A percentile compares a stretch with the other conserved stretches of the same genome.
These are phyloP conservation scores for Saccharum officinarum DNA, from an alignment of 176 grass and related monocot species.

Conservation along the genomic window DNA sequence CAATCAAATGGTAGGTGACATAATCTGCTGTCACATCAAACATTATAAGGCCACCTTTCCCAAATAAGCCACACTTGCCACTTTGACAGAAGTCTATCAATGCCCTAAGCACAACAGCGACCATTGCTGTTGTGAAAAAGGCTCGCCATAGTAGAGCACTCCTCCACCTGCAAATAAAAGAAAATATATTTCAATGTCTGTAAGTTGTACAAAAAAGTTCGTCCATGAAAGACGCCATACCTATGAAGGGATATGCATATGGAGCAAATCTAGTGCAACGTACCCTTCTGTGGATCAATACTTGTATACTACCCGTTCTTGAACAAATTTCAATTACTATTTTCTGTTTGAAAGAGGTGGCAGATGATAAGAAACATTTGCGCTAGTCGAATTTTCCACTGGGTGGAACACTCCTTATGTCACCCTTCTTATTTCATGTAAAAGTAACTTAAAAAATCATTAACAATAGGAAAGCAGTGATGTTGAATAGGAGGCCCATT, in stretches of 20 bases:
- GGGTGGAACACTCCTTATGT: not conserved
- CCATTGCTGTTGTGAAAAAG: conserved; percentile 93
- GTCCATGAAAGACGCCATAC: not conserved
- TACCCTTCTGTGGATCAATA: conserved; percentile 1
- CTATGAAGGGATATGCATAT: not conserved
- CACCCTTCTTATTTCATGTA: not conserved
- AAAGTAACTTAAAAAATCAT: not conserved
- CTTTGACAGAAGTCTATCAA: conserved; percentile 86
- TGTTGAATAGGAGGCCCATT: not conserved
- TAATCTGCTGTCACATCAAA: conserved; percentile 83
- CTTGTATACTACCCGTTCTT: not conserved
- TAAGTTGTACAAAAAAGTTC: not conserved
- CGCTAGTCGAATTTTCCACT: not conserved
- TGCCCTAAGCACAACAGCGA: conserved; percentile 75
- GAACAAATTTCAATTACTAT: not conserved
- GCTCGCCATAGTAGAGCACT: conserved; percentile 91
- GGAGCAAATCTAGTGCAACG: not conserved
- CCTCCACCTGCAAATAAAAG: conserved; percentile 79
- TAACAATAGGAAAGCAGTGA: not conserved
- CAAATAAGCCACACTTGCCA: conserved; percentile 89
- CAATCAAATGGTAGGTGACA: conserved; percentile 58
- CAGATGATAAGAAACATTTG: not conserved
- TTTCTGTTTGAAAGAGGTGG: not conserved
- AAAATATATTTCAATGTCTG: conserved; percentile 6
- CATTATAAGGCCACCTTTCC: conserved; percentile 98